Base-by-base conservation (phyloP, 805 yeast genomes). In the Wickerhamiella parazyma region DNA sequence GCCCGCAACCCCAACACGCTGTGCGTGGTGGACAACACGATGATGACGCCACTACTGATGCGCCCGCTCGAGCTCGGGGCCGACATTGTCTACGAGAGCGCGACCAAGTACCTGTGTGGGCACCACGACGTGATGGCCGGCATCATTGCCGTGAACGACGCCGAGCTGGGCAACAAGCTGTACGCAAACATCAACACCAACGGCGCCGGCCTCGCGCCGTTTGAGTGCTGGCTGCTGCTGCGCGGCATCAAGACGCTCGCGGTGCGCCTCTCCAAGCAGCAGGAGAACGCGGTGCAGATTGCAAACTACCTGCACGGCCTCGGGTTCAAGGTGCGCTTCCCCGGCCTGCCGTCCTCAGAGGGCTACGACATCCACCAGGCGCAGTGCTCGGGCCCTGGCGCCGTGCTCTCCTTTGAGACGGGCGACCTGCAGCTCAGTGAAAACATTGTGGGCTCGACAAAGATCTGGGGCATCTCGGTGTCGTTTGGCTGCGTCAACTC, bases 61-160 rank as follows among this genome's bases (percentile, higher is more conserved):
- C 71, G 79, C 19, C 96, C 97, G 4, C 68, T 87, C 51, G 84
- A 82, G 52, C 72, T 81, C 51, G 93, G 91, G 7, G 89, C 78
- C 31, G 96, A 87, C 58, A 82, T 87, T 45, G 94, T 83, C 45
- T 89, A 87, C 60, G 97, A 87, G 60, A 78, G 89, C 10, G 96
- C 93, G 12, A 87, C 97, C 35, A 87, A 87, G 63, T 87, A 83
- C 58, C 68, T 87, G 52, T 81, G 86, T 55, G 95, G 95, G 6
- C 97, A 87, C 60, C 97, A 87, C 62, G 96, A 89, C 60, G 75
- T 87, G 54, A 87, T 87, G 97, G 95, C 95, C 19, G 97, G 97
- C 45, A 76, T 82, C 12, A 67, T 87, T 46, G 94, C 94, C 19
- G 76, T 80, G 21, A 71, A 78, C 49, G 69, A 68, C 41, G 64